Conservation (phyloP, 257 asterid species). For the Solanum piurae region DNA sequence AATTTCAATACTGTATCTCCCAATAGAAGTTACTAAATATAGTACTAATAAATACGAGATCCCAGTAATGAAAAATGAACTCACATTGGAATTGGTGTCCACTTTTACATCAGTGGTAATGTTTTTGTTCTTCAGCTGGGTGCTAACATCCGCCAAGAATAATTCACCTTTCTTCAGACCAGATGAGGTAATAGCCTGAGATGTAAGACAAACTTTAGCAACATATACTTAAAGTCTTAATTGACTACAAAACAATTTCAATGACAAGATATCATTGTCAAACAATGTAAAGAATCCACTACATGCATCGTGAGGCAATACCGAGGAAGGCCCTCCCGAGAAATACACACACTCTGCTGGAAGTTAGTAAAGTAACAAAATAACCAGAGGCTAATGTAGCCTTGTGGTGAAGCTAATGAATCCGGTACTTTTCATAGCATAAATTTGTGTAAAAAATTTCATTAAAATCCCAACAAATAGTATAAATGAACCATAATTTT, state of each 20-base stretch:
- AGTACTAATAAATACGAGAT: not conserved
- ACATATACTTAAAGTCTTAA: not conserved
- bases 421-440: not conserved
- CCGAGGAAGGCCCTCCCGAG: not conserved
- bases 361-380: not conserved
- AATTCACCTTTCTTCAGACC: constrained; percentile 51
- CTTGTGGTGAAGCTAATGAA: not conserved
- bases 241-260: not conserved
- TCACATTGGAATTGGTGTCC: constrained; percentile 54
- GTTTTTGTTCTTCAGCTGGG: constrained; percentile 52
- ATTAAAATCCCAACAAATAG: not conserved
- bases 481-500: not conserved
- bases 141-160: constrained; percentile 44
- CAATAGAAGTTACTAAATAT: not conserved
- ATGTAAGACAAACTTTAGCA: not conserved
- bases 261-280: not conserved
- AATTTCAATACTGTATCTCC: not conserved
- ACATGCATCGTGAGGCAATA: not conserved
- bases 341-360: not conserved
- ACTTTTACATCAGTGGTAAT: constrained; percentile 54
- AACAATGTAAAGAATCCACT: not conserved
- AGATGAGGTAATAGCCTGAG: constrained; percentile 48
- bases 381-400: not conserved
- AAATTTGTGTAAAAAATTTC: not conserved
- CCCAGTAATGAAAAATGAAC: not conserved